phyloP scores from a whole-genome alignment of 257 asterid genomes.

The Petrea volubilis region DNA sequence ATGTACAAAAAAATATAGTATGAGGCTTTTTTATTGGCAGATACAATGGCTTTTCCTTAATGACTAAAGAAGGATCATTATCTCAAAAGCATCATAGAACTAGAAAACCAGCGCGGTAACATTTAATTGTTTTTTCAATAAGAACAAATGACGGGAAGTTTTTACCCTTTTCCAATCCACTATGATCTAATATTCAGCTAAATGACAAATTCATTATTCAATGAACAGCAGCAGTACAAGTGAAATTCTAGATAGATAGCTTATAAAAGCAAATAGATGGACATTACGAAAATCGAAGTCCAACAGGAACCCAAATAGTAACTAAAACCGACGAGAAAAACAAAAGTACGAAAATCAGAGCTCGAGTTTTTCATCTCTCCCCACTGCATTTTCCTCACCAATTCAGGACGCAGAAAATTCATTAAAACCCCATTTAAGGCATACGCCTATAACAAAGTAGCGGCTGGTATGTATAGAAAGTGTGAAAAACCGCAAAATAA shows the following conservation, averaged over 20 bases:
- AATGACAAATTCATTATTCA: background rate
- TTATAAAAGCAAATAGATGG: background rate
- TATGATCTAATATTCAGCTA: background rate
- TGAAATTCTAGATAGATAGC: background rate
- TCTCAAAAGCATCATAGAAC: background rate
- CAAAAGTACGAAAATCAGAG: background rate
- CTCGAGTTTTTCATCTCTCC: background rate
- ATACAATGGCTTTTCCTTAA: background rate
- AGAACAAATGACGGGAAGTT: too few species aligned
- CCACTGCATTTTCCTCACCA: background rate
- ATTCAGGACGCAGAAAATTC: background rate
- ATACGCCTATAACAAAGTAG: background rate
- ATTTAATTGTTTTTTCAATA: too few species aligned
- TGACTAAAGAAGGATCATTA: background rate
- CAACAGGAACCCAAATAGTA: background rate
- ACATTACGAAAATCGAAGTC: background rate
- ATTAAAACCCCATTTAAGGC: background rate
- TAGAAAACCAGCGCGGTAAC: background rate
- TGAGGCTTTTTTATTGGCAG: background rate
- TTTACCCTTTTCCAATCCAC: background rate
- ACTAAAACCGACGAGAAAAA: background rate
- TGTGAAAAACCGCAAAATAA: background rate
- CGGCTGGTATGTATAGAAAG: background rate
- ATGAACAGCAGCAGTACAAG: background rate
- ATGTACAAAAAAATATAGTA: background rate